Base-by-base conservation (phyloP, 345 rosid genomes). In the Bretschneidera sinensis region DNA sequence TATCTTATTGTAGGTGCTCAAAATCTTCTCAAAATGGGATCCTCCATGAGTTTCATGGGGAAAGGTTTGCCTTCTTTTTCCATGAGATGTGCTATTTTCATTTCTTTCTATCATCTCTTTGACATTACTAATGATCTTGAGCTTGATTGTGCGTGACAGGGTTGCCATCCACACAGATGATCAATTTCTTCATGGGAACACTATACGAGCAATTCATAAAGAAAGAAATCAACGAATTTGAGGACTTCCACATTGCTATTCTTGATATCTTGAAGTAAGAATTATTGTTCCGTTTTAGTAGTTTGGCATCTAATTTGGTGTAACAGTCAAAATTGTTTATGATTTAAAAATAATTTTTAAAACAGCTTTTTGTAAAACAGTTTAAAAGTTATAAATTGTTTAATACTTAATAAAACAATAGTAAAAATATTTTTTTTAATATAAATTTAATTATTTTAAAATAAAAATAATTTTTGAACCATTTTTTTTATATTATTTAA, bases 211-310 rank as follows among this genome's bases (percentile, higher is more conserved):
- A 81, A 66, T 89, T 92, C 59, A 68, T 74, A 2, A 71, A 83
- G 21, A 71, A 72, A 70, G 78, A 81, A 45, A 77, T 83, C 77
- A 57, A 73, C 15, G 62, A 50, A 70, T 84, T 83, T 19, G 82
- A 87, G 6, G 87, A 79, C 4, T 92, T 92, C 72, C 97, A 85
- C 54, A 43, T 69, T 17, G 89, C 92, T 62, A 71, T 92, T 72
- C 85, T 89, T 22, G 88, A 92, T 53, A 79, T 89, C 51, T 84
- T 89, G 62, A 89, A 50, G 97, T 92, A 83, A 77, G 74, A 9
- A 22, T 21, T 17, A 23, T 17, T 24, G 11, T n/a, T n/a, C n/a
- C n/a, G n/a, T n/a, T n/a, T n/a, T n/a, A n/a, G n/a, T n/a, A n/a
- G n/a, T n/a, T n/a, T n/a, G n/a, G n/a, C n/a, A n/a, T n/a, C n/a